Percentiles rank a stretch among this genome's conserved stretches.
These are phyloP conservation scores for Rhytidiadelphus loreus DNA, from an alignment of 225 moss, liverwort and hornwort genomes.

Conservation along the genomic window DNA sequence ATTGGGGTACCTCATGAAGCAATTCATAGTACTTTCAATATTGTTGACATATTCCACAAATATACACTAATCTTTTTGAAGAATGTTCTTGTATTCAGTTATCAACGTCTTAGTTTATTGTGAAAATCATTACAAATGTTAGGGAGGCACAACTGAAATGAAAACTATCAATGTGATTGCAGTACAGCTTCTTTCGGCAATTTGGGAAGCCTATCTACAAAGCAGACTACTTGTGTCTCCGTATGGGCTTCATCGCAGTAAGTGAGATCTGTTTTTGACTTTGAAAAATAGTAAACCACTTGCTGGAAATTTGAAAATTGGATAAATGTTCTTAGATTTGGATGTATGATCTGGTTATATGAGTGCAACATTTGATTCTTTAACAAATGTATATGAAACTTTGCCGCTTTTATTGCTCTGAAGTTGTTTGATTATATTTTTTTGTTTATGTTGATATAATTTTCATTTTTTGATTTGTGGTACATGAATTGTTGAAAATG, in stretches of 20 bases:
- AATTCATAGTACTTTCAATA: neutral
- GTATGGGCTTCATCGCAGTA: constrained; percentile 69
- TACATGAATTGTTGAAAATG: neutral
- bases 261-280: neutral
- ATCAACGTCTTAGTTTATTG: neutral
- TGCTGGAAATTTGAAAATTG: neutral
- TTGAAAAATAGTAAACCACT: too few relatives aligned
- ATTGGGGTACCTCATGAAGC: neutral
- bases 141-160: neutral
- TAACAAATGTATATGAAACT: neutral
- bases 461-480: neutral
- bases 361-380: neutral
- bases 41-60: neutral
- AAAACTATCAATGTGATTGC: neutral
- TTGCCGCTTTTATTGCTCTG: neutral
- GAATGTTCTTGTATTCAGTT: neutral
- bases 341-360: neutral
- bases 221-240: constrained; percentile 71
- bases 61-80: too few relatives aligned
- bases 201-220: constrained; percentile 57
- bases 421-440: neutral
- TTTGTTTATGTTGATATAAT: neutral
- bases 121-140: neutral
- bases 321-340: neutral
- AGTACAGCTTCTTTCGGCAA: constrained; percentile 90